Conservation (phyloP, 371 early-diverging fungal genomes). For the Mortierella sp. region DNA sequence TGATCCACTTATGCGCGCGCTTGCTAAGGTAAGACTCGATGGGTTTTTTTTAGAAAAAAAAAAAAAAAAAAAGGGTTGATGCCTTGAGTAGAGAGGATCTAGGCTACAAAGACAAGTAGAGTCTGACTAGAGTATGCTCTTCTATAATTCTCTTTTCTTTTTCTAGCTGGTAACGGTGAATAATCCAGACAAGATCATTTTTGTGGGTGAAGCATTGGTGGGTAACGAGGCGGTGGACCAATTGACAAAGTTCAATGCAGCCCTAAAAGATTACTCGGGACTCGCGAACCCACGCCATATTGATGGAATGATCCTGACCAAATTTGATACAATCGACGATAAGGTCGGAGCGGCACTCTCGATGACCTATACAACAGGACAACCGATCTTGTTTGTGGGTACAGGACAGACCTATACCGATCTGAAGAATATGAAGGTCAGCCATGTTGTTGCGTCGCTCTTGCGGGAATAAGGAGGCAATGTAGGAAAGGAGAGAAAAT, state of each 20-base stretch:
- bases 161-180: constrained; percentile 89
- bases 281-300: constrained; percentile 87
- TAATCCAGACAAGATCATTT: constrained; percentile 97
- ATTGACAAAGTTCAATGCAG: constrained; percentile 97
- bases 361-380: constrained; percentile 96
- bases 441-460: constrained; percentile 87
- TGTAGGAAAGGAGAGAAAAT: neutral
- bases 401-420: constrained; percentile 99
- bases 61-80: neutral
- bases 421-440: constrained; percentile 89
- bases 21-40: constrained; percentile 78
- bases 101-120: neutral
- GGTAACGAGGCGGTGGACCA: constrained; percentile 99
- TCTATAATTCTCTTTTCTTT: neutral
- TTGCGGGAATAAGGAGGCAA: constrained; percentile 65
- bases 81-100: neutral
- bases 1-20: constrained; percentile 96
- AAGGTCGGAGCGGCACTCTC: constrained; percentile 98
- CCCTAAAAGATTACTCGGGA: constrained; percentile 90
- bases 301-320: constrained; percentile 98
- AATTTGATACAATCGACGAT: constrained; percentile 99
- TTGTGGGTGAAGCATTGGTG: constrained; percentile 99
- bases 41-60: neutral
- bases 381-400: constrained; percentile 99
- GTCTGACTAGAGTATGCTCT: too few relatives aligned